Conservation (phyloP, 148 eudicot genomes). For the Dianthus caryophyllus region DNA sequence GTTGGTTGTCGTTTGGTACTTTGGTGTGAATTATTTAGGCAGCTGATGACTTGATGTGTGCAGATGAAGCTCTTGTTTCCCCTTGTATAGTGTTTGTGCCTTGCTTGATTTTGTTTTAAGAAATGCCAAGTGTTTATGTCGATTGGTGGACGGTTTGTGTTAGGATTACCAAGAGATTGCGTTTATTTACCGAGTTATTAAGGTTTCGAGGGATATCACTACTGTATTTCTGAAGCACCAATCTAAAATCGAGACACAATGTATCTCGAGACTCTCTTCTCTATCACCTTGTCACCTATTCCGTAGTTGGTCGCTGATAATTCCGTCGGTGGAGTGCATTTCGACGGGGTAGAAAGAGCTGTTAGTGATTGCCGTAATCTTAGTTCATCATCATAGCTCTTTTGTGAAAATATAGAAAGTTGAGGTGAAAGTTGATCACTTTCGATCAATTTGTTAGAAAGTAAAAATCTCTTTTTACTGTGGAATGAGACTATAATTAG, state of each 20-base stretch:
- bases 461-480: not conserved
- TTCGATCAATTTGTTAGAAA: not conserved
- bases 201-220: too few species aligned
- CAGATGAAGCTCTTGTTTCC: slow-evolving; percentile 17
- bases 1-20: too few species aligned
- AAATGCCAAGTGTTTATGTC: slow-evolving; percentile 2
- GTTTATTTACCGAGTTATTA: not conserved
- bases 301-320: not conserved
- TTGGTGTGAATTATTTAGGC: slow-evolving; percentile 37
- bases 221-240: too few species aligned
- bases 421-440: not conserved
- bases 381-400: not conserved
- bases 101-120: slow-evolving; percentile 16
- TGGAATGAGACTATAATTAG: not conserved
- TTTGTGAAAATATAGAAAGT: not conserved
- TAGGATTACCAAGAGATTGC: not conserved
- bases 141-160: not conserved
- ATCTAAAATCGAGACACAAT: too few species aligned
- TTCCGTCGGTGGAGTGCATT: not conserved
- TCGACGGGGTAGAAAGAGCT: not conserved
- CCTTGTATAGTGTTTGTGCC: slow-evolving; percentile 34
- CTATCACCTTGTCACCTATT: too few species aligned
- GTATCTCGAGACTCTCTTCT: too few species aligned
- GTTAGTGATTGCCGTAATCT: not conserved
- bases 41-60: slow-evolving; percentile 31